Evolutionary conservation across 345 rosid species (phyloP).

Genomic region (Clarkia xantiana): DNA sequence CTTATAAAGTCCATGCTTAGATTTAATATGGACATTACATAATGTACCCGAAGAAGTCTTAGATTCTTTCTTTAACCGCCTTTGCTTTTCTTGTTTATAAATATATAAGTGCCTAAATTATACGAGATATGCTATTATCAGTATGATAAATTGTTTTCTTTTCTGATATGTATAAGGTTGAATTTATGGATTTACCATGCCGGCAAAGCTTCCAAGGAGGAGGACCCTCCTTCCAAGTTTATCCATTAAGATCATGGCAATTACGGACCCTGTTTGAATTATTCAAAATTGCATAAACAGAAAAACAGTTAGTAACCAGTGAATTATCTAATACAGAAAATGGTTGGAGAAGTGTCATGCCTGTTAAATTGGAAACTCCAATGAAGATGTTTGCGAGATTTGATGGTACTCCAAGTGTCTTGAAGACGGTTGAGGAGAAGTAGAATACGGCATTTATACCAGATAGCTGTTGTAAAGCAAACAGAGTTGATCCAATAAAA

Average conservation of each 20-base stretch:
- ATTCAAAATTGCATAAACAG: constrained; percentile 2
- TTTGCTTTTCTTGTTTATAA: too few relatives aligned
- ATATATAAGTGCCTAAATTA: too few relatives aligned
- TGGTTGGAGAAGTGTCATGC: constrained; percentile 19
- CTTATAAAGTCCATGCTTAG: background rate
- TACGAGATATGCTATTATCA: too few relatives aligned
- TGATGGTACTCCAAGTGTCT: constrained; percentile 85
- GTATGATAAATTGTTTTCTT: too few relatives aligned
- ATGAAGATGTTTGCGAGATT: constrained; percentile 57
- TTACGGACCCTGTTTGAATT: constrained; percentile 46
- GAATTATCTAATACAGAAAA: constrained; percentile 3
- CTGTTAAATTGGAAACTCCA: constrained; percentile 69
- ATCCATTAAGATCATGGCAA: constrained; percentile 94
- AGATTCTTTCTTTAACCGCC: too few relatives aligned
- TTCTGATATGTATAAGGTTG: background rate
- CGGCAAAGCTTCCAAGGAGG: constrained; percentile 35
- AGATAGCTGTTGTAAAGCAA: constrained; percentile 99
- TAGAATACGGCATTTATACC: constrained; percentile 98
- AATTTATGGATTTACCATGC: constrained; percentile 22
- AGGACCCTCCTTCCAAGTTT: constrained; percentile 43
- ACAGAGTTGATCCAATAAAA: constrained; percentile 98
- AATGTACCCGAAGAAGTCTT: background rate
- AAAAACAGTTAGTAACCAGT: background rate
- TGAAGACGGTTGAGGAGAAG: constrained; percentile 97
- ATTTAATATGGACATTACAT: background rate